These are phyloP conservation scores for Berkeleyomyces rouxiae DNA, from an alignment of 2,329 filamentous ascomycete species.

Conservation along the genomic window DNA sequence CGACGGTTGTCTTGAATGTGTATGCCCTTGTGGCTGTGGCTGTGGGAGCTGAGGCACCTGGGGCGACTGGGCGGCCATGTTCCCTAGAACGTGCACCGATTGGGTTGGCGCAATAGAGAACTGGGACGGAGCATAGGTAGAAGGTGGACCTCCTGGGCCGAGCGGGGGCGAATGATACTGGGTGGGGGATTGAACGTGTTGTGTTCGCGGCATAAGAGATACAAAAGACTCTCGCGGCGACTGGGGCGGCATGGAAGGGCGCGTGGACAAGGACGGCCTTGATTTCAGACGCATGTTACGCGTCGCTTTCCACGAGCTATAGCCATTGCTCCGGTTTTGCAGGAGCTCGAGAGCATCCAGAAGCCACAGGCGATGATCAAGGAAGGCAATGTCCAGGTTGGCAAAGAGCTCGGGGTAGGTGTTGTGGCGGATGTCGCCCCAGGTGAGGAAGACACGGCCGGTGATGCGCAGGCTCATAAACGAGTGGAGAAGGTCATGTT, in stretches of 20 bases:
- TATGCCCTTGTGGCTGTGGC: background rate
- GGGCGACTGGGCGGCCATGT: too few relatives aligned
- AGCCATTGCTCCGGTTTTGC: slow-evolving; percentile 14
- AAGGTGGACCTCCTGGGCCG: too few relatives aligned
- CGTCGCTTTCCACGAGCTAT: slow-evolving; percentile 10
- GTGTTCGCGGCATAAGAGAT: background rate
- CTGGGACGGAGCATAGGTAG: too few relatives aligned
- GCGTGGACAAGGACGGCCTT: background rate
- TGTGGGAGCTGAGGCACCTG: background rate
- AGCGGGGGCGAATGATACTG: background rate
- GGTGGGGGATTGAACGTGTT: background rate
- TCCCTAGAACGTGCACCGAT: too few relatives aligned
- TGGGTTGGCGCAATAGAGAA: too few relatives aligned
- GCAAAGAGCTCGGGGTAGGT: slow-evolving; percentile 32
- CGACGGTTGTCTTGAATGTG: background rate
- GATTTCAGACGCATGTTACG: background rate
- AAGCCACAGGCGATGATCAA: slow-evolving; percentile 28
- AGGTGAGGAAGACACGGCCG: slow-evolving; percentile 46
- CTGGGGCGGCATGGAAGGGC: background rate
- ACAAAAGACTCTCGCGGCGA: background rate
- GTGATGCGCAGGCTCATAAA: slow-evolving; percentile 48
- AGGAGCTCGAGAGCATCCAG: slow-evolving; percentile 13
- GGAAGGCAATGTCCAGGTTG: slow-evolving; percentile 38
- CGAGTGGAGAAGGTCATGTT: slow-evolving; percentile 30
- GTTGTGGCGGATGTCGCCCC: slow-evolving; percentile 28